Percentiles rank a stretch among this genome's conserved stretches.
These are phyloP conservation scores for Sporothrix sp. DNA, from an alignment of 2,329 filamentous ascomycete genomes.

Conservation along the genomic window DNA sequence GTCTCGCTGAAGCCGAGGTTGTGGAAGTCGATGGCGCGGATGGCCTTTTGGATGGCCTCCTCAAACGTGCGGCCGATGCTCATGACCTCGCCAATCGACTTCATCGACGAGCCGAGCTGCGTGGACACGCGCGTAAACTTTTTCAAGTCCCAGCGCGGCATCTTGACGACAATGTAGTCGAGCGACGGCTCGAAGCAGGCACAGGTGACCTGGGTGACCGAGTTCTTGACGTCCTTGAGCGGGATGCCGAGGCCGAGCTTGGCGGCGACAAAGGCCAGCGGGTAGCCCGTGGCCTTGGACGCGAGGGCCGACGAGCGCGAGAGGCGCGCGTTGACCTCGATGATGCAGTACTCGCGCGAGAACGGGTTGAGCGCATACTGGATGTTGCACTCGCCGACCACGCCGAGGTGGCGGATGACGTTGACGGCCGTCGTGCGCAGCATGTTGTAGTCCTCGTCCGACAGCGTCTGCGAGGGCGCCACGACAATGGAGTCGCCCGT, in stretches of 20 bases:
- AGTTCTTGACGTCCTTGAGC: conserved; percentile 92
- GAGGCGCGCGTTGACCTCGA: conserved; percentile 94
- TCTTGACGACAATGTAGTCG: conserved; percentile 97
- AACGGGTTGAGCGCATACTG: conserved; percentile 96
- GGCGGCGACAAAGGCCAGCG: conserved; percentile 89
- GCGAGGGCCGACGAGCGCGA: conserved; percentile 91
- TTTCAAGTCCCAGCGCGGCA: conserved; percentile 97
- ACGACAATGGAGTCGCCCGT: conserved; percentile 98
- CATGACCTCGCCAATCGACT: conserved; percentile 99
- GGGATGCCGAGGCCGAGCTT: conserved; percentile 94
- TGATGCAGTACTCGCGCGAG: conserved; percentile 95
- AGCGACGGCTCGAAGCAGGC: conserved; percentile 98
- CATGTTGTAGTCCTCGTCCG: conserved; percentile 99
- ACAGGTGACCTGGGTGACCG: conserved; percentile 88
- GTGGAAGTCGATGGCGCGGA: conserved; percentile 87
- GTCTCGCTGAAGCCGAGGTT: conserved; percentile 94
- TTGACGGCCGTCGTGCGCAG: conserved; percentile 93
- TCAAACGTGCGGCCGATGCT: conserved; percentile 94
- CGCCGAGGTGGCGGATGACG: conserved; percentile 91
- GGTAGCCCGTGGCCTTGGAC: conserved; percentile 95
- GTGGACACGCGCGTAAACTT: conserved; percentile 97
- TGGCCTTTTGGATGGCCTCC: conserved; percentile 97
- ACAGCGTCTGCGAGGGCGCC: conserved; percentile 90
- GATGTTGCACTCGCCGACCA: conserved; percentile 98
- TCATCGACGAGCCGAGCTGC: conserved; percentile 95